Conservation (phyloP, 768 basidiomycete genomes). For the Tylopilus vinaceipallidus region DNA sequence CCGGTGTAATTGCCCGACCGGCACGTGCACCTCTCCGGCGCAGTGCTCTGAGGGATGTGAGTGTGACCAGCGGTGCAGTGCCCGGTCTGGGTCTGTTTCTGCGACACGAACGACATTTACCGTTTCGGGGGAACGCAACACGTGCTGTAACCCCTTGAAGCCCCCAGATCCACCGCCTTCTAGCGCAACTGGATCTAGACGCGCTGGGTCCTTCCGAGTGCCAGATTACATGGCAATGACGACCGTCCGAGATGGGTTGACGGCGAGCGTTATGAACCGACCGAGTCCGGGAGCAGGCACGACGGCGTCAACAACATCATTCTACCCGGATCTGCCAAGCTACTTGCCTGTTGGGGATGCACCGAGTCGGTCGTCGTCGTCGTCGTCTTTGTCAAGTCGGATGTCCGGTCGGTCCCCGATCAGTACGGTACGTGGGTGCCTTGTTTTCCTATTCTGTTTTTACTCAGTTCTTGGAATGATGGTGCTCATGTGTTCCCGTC, state of each 20-base stretch:
- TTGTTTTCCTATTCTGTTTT: background rate
- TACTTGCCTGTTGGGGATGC: conserved; percentile 24
- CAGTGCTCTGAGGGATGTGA: conserved; percentile 34
- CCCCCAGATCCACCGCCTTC: conserved; percentile 8
- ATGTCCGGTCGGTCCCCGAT: conserved; percentile 32
- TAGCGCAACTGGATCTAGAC: conserved; percentile 7
- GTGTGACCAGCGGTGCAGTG: conserved; percentile 26
- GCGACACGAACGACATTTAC: conserved; percentile 27
- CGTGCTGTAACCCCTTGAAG: conserved; percentile 14
- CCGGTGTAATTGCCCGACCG: conserved; percentile 33
- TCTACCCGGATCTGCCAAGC: conserved; percentile 24
- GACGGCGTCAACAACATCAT: conserved; percentile 8
- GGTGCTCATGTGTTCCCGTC: conserved; percentile 2
- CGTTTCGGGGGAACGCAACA: conserved; percentile 35
- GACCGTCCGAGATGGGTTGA: conserved; percentile 26
- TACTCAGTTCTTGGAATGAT: background rate
- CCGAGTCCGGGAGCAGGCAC: conserved; percentile 12
- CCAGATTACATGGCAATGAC: conserved; percentile 36
- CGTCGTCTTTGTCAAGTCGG: conserved; percentile 33
- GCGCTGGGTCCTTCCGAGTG: conserved; percentile 23
- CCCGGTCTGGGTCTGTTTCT: conserved; percentile 8
- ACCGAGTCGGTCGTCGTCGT: conserved; percentile 33
- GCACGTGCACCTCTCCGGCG: conserved; percentile 33
- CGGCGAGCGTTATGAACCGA: conserved; percentile 23
- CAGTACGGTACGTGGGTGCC: conserved; percentile 19